Evolutionary conservation across 2,329 filamentous ascomycete species (phyloP).

Genomic region (Paracoccidioides brasiliensis): DNA sequence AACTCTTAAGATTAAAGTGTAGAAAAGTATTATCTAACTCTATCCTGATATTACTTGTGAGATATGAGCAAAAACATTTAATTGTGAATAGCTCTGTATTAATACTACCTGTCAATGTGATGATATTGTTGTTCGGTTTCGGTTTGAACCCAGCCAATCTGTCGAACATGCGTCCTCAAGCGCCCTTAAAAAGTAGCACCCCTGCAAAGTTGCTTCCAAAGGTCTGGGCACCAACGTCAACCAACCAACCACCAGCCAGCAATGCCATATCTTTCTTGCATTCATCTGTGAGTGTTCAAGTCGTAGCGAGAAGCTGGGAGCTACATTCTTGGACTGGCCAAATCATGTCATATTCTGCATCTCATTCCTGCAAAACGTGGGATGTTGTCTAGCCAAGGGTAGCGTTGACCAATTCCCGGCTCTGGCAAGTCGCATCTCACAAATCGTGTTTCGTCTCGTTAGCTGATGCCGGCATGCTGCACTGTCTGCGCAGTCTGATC

Average conservation of each 20-base stretch:
- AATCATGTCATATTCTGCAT: too few species aligned
- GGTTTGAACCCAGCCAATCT: too few species aligned
- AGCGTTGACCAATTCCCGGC: not conserved
- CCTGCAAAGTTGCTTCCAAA: too few species aligned
- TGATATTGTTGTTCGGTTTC: not conserved
- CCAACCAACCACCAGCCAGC: too few species aligned
- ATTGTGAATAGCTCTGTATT: not conserved
- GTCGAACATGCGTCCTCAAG: too few species aligned
- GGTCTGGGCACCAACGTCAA: too few species aligned
- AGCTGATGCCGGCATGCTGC: not conserved
- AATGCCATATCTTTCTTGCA: too few species aligned
- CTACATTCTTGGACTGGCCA: too few species aligned
- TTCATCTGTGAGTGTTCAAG: too few species aligned
- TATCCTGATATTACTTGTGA: not conserved
- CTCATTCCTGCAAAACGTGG: too few species aligned
- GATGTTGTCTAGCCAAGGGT: not conserved
- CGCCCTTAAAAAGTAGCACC: too few species aligned
- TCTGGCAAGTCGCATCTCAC: not conserved
- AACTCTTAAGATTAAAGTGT: not conserved
- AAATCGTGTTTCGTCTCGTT: not conserved
- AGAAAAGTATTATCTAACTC: not conserved
- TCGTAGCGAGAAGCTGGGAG: too few species aligned
- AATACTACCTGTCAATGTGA: not conserved
- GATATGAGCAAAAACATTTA: not conserved
- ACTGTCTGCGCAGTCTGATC: not conserved